A percentile compares a stretch with the other conserved stretches of the same genome.
These are phyloP conservation scores for Grosmannia penicillata DNA, from an alignment of 2,329 filamentous ascomycete genomes.

Conservation along the genomic window DNA sequence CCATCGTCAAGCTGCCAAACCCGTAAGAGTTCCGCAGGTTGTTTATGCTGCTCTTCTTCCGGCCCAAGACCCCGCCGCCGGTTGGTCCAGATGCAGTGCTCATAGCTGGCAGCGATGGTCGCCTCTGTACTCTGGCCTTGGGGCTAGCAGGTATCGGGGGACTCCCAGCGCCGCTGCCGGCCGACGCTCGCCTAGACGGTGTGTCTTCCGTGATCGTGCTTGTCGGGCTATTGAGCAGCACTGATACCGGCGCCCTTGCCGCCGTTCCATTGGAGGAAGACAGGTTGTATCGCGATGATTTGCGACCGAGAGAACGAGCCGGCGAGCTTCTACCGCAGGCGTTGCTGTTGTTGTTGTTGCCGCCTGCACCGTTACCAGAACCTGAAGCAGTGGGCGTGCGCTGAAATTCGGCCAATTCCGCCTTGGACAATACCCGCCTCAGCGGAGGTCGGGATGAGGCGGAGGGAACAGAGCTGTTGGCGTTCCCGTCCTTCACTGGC, in stretches of 20 bases:
- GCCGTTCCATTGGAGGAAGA: constrained; percentile 12
- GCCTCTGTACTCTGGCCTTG: constrained; percentile 26
- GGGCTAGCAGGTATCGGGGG: constrained; percentile 31
- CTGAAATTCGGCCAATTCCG: constrained; percentile 71
- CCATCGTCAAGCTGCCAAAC: constrained; percentile 43
- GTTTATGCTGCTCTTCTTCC: constrained; percentile 25
- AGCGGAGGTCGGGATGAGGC: constrained; percentile 55
- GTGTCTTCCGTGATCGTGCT: constrained; percentile 27
- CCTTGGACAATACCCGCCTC: constrained; percentile 72
- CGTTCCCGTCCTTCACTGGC: constrained; percentile 29
- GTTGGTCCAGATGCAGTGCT: constrained; percentile 13
- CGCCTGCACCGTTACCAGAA: no score
- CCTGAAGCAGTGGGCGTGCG: no score
- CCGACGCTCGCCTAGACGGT: constrained; percentile 32
- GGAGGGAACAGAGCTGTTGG: no score
- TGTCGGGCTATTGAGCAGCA: constrained; percentile 26
- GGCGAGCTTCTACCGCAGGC: constrained; percentile 35
- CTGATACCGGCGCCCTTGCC: constrained; percentile 23
- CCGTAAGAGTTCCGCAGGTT: constrained; percentile 15
- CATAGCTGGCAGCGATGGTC: constrained; percentile 40
- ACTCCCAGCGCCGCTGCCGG: constrained; percentile 28
- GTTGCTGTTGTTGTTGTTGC: neutral
- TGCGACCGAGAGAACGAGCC: constrained; percentile 36
- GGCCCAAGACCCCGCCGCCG: constrained; percentile 12
- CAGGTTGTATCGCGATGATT: constrained; percentile 37